Base-by-base conservation (phyloP, 106 monocot genomes). In the Posidonia australis region DNA sequence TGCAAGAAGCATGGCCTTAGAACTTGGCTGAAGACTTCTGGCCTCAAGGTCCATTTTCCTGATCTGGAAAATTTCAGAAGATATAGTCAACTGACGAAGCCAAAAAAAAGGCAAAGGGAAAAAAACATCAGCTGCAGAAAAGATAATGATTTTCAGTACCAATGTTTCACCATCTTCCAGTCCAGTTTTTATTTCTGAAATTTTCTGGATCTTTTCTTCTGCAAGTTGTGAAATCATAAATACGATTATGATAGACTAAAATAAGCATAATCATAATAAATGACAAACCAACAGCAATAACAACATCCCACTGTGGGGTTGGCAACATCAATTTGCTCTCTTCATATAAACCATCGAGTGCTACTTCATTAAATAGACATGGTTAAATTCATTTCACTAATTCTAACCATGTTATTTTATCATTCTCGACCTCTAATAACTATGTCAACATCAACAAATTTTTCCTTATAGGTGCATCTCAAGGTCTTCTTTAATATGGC, bases 11-110 rank as follows among this genome's bases (percentile, higher is more conserved):
- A 64, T 78, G 5, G 79, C 83, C 72, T 82, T 91, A 19, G 83
- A 66, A 58, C 72, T 76, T 17, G 86, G 83, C 64, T 86, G 91
- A 48, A 81, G 72, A 58, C 81, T 91, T 72, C 91, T 78, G 1
- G 86, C 91, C 72, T 91, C 91, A 11, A 91, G 77, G 57, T 91
- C 91, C 91, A 91, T 91, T 65, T 91, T 91, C 63, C 81, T 66
- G 46, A 91, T 79, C 91, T 91, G 73, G n/a, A 62, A 56, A 66
- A 54, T 1, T 51, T 10, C 3, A 29, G 52, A 31, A 16, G 31
- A 68, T 36, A 24, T 20, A 3, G 29, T 13, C 23, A 16, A 7
- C 27, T 16, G 58, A 5, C 13, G 4, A 26, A 26, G 26, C 3
- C 16, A 5, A 29, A n/a, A 25, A 2, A 57, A 67, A 21, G 19